phyloP scores from a whole-genome alignment of 805 yeast species.

The Candida verbasci region DNA sequence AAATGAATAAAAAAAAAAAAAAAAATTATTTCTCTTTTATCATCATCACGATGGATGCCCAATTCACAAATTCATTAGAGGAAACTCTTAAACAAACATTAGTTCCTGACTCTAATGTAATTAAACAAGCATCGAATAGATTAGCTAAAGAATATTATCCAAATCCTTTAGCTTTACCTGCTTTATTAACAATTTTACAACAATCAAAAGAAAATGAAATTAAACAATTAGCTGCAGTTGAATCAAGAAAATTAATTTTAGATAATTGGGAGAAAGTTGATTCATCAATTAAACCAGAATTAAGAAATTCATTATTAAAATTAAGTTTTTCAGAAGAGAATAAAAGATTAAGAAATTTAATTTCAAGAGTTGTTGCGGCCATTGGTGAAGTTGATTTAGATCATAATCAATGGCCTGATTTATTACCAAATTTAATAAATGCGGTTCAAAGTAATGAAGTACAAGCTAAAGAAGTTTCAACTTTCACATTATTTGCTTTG shows the following conservation, averaged over 20 bases:
- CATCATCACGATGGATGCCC: conserved; percentile 54
- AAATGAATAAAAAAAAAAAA: conserved; percentile 2
- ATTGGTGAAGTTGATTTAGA: conserved; percentile 75
- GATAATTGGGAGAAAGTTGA: conserved; percentile 63
- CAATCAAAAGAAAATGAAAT: conserved; percentile 63
- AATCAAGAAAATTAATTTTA: conserved; percentile 78
- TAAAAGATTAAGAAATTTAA: conserved; percentile 74
- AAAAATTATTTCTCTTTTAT: neutral
- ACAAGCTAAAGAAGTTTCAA: conserved; percentile 75
- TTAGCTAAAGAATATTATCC: conserved; percentile 72
- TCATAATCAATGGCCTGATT: conserved; percentile 63
- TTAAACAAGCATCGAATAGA: conserved; percentile 76
- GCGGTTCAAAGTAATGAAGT: conserved; percentile 50
- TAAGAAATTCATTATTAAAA: conserved; percentile 65
- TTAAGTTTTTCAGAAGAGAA: conserved; percentile 65
- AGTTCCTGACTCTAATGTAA: conserved; percentile 74
- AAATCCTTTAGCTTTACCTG: conserved; percentile 69
- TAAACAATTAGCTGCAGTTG: conserved; percentile 94
- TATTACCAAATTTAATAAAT: conserved; percentile 65
- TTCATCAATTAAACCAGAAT: conserved; percentile 48
- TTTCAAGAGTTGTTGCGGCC: conserved; percentile 84
- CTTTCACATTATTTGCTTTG: conserved; percentile 71
- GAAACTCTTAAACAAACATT: conserved; percentile 73
- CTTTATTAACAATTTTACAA: conserved; percentile 78
- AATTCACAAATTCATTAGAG: conserved; percentile 67